Evolutionary conservation across 169 alveolate species (phyloP).

Genomic region (Eimeria brunetti): DNA sequence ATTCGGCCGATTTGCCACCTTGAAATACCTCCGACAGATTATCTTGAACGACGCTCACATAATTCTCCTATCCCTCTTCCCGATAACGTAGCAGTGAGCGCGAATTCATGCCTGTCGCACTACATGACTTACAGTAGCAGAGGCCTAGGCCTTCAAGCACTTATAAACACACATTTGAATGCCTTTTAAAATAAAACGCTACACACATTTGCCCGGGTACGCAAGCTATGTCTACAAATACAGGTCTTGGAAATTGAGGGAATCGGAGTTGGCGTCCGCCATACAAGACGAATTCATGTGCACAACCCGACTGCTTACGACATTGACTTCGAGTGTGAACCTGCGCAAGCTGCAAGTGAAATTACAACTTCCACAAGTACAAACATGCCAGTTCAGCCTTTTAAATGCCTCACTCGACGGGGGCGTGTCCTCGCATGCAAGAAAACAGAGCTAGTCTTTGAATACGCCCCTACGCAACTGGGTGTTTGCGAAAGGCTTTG

Average conservation of each 20-base stretch:
- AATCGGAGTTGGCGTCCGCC: constrained; percentile 94
- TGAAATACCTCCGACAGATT: constrained; percentile 88
- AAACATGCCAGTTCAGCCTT: constrained; percentile 1
- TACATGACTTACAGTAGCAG: neutral
- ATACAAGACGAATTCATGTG: constrained; percentile 94
- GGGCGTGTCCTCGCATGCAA: constrained; percentile 95
- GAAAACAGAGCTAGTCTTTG: constrained; percentile 95
- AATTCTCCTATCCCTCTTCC: constrained; percentile 1
- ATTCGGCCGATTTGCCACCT: constrained; percentile 95
- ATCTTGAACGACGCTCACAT: constrained; percentile 74
- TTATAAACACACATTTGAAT: neutral
- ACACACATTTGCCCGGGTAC: too few relatives aligned
- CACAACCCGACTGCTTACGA: constrained; percentile 95
- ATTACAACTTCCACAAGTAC: neutral
- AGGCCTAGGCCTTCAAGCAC: neutral
- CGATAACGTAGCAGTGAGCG: constrained; percentile 44
- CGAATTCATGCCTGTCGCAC: neutral
- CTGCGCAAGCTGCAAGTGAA: constrained; percentile 62
- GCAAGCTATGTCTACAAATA: constrained; percentile 59
- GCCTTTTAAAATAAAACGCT: neutral
- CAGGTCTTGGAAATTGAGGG: constrained; percentile 93
- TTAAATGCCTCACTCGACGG: constrained; percentile 88
- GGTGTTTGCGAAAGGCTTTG: constrained; percentile 95
- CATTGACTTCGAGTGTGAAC: constrained; percentile 95
- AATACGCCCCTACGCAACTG: constrained; percentile 92